These are phyloP conservation scores for Ceratocystis ficicola DNA, from an alignment of 2,329 filamentous ascomycete species.

Conservation along the genomic window DNA sequence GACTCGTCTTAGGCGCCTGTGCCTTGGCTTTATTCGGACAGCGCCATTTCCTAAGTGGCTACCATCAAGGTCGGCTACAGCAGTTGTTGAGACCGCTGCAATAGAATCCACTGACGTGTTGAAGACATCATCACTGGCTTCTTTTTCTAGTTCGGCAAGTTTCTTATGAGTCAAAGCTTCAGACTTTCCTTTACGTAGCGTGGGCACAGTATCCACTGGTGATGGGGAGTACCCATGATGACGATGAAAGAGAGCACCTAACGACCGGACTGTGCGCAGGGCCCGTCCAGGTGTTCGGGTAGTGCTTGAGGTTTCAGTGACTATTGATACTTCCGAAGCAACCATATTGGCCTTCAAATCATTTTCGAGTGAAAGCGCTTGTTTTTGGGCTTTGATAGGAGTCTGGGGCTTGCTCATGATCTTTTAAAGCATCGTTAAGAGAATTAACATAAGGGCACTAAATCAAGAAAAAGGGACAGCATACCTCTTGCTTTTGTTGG, in stretches of 20 bases:
- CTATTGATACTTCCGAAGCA: background rate
- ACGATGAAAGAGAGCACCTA: conserved; percentile 20
- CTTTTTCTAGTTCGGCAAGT: background rate
- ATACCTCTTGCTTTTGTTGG: background rate
- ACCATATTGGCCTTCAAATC: background rate
- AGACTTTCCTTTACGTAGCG: conserved; percentile 4
- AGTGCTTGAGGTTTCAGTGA: background rate
- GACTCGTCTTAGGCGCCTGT: conserved; percentile 16
- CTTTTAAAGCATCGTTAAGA: background rate
- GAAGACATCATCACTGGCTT: background rate
- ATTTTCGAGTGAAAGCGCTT: background rate
- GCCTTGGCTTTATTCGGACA: background rate
- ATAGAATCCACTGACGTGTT: conserved; percentile 13
- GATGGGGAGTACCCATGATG: conserved; percentile 6
- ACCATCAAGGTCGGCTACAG: conserved; percentile 7
- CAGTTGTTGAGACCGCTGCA: conserved; percentile 11
- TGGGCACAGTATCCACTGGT: background rate
- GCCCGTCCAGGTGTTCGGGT: conserved; percentile 13
- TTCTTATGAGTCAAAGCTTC: conserved; percentile 2
- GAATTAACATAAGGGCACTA: background rate
- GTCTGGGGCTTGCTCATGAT: background rate
- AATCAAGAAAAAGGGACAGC: background rate
- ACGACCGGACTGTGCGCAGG: conserved; percentile 17
- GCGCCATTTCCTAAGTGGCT: background rate
- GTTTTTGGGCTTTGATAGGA: background rate